Evolutionary conservation across 1,284 basidiomycete genomes (phyloP).

Genomic region (Salmacisia buchloeana): DNA sequence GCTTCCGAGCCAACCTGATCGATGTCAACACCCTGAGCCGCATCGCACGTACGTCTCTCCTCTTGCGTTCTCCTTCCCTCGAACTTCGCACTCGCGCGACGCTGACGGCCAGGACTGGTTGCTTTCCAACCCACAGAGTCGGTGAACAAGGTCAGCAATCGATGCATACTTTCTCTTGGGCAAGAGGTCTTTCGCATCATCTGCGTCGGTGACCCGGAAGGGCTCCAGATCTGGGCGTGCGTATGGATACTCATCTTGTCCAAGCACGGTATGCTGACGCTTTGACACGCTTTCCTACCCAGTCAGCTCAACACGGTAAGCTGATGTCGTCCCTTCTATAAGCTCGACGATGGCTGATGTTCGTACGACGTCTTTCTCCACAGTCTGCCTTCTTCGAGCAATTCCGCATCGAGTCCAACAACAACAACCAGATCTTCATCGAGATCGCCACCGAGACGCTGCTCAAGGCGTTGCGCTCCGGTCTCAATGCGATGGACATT

Average conservation of each 20-base stretch:
- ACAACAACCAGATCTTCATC: constrained; percentile 50
- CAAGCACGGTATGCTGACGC: not conserved
- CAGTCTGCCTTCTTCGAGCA: constrained; percentile 34
- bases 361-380: not conserved
- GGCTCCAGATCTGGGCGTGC: constrained; percentile 49
- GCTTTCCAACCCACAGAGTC: constrained; percentile 21
- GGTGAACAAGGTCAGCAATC: constrained; percentile 42
- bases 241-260: constrained; percentile 15
- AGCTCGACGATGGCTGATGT: not conserved
- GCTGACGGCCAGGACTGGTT: not conserved
- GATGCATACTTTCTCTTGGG: constrained; percentile 46
- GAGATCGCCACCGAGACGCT: constrained; percentile 48
- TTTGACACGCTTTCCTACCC: constrained; percentile 10
- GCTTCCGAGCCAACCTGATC: constrained; percentile 41
- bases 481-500: constrained; percentile 33
- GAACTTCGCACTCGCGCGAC: no score
- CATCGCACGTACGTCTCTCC: constrained; percentile 28
- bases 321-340: not conserved
- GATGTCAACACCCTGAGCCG: constrained; percentile 37
- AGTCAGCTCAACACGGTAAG: not conserved
- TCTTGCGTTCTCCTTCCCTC: not conserved
- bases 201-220: constrained; percentile 37
- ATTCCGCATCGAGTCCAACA: constrained; percentile 49
- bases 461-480: constrained; percentile 39
- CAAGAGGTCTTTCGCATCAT: constrained; percentile 44